Conservation (phyloP, 2,329 filamentous ascomycete species). For the Cucurbitaria berberidis region DNA sequence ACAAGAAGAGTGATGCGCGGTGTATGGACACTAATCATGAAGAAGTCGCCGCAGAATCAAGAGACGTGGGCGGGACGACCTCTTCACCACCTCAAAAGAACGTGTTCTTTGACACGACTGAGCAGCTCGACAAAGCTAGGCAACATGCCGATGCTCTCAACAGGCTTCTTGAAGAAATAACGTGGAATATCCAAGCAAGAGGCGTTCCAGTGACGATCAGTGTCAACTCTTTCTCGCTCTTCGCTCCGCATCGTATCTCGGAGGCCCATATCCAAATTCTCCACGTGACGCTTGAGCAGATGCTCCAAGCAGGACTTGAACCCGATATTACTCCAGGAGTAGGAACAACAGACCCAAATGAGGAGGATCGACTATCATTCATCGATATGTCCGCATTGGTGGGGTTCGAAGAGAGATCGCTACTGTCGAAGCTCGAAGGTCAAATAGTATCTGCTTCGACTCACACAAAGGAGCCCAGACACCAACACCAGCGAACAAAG, state of each 20-base stretch:
- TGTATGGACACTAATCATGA: not conserved
- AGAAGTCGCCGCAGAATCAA: not conserved
- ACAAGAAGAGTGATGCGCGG: not conserved
- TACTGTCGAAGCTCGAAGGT: conserved; percentile 9
- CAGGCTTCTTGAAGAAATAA: conserved; percentile 28
- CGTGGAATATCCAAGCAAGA: conserved; percentile 20
- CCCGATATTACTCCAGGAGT: not conserved
- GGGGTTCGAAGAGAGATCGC: conserved; percentile 2
- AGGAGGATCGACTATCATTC: conserved; percentile 16
- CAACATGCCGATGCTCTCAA: conserved; percentile 22
- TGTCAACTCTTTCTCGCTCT: conserved; percentile 32
- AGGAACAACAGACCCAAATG: not conserved
- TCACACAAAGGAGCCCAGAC: not conserved
- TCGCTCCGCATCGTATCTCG: conserved; percentile 28
- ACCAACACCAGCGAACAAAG: conserved; percentile 11
- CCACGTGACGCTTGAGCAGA: conserved; percentile 16
- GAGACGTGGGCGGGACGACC: not conserved
- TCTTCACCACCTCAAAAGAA: not conserved
- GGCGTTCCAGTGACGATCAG: conserved; percentile 31
- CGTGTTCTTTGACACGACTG: conserved; percentile 10
- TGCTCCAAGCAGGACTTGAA: conserved; percentile 7
- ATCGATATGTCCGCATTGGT: conserved; percentile 21
- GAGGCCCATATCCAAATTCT: conserved; percentile 31
- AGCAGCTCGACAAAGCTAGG: conserved; percentile 15
- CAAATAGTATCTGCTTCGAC: conserved; percentile 7